Percentiles rank a stretch among this genome's conserved stretches.
Evolutionary conservation across 352 stramenopile genomes (phyloP).

Genomic region (Pythium phragmiticola): DNA sequence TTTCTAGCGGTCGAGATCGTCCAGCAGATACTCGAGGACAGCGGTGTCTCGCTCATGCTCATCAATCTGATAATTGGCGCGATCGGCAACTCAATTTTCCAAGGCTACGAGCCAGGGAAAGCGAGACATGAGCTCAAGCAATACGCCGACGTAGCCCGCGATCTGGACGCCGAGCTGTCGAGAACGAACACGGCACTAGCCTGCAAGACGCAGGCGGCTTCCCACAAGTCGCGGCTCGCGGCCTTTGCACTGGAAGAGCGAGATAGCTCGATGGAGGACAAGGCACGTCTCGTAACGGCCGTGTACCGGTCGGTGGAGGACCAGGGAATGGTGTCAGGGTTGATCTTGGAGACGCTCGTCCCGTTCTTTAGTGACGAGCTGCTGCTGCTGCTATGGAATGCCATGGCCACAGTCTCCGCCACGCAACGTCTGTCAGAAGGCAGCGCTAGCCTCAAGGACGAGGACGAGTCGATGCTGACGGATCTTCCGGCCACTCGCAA

Average conservation of each 20-base stretch:
- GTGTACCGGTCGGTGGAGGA: constrained; percentile 38
- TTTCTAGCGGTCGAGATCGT: constrained; percentile 55
- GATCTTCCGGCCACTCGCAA: constrained; percentile 21
- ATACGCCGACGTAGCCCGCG: constrained; percentile 39
- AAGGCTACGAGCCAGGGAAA: constrained; percentile 41
- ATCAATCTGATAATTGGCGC: constrained; percentile 47
- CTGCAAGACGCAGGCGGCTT: constrained; percentile 1
- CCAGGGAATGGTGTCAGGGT: constrained; percentile 12
- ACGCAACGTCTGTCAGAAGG: constrained; percentile 20
- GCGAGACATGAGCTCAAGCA: constrained; percentile 37
- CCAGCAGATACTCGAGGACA: constrained; percentile 32
- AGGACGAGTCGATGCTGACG: not conserved
- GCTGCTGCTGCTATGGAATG: constrained; percentile 64
- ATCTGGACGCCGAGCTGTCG: constrained; percentile 27
- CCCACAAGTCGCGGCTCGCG: constrained; percentile 2
- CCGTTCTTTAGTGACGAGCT: constrained; percentile 58
- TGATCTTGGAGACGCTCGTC: constrained; percentile 43
- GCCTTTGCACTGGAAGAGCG: constrained; percentile 6
- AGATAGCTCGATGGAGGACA: constrained; percentile 5
- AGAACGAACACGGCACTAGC: not conserved
- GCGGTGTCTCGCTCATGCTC: constrained; percentile 40
- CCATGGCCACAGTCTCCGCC: constrained; percentile 37
- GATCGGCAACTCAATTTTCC: constrained; percentile 64
- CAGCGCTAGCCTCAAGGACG: not conserved
- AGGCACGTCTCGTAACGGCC: constrained; percentile 12